Percentiles rank a stretch among this genome's conserved stretches.
phyloP scores from a whole-genome alignment of 2,329 filamentous ascomycete species.

The Scedosporium dehoogii region DNA sequence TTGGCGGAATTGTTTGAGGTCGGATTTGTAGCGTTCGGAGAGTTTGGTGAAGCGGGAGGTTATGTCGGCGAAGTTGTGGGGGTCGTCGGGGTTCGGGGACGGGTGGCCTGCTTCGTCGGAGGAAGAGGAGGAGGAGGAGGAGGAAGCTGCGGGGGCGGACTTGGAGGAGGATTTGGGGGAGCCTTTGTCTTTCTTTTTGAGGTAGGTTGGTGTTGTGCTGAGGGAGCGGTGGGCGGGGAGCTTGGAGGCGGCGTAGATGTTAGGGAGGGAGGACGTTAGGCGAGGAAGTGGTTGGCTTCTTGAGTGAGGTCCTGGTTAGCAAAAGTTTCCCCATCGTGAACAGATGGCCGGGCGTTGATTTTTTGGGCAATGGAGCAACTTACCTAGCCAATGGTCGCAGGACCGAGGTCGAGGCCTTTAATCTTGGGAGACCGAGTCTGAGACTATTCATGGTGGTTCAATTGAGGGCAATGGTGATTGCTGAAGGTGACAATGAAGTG shows the following conservation, averaged over 20 bases:
- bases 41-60: slow-evolving; percentile 29
- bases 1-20: slow-evolving; percentile 26
- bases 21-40: slow-evolving; percentile 29
- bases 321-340: background rate
- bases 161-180: slow-evolving; percentile 11
- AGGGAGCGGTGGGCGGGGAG: slow-evolving; percentile 17
- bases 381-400: slow-evolving; percentile 1
- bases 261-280: background rate
- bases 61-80: slow-evolving; percentile 39
- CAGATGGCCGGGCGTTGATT: too few relatives aligned
- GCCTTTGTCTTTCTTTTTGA: slow-evolving; percentile 23
- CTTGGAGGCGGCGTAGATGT: background rate
- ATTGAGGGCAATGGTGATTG: background rate
- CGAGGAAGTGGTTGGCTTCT: background rate
- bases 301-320: background rate
- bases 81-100: slow-evolving; percentile 28
- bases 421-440: background rate
- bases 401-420: slow-evolving; percentile 1
- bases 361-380: background rate
- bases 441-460: background rate
- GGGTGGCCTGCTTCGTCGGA: slow-evolving; percentile 17
- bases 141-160: slow-evolving; percentile 11
- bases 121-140: slow-evolving; percentile 13
- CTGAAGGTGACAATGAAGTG: background rate
- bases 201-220: slow-evolving; percentile 16